Base-by-base conservation (phyloP, 2,329 filamentous ascomycete species). In the Fusarium coicis region DNA sequence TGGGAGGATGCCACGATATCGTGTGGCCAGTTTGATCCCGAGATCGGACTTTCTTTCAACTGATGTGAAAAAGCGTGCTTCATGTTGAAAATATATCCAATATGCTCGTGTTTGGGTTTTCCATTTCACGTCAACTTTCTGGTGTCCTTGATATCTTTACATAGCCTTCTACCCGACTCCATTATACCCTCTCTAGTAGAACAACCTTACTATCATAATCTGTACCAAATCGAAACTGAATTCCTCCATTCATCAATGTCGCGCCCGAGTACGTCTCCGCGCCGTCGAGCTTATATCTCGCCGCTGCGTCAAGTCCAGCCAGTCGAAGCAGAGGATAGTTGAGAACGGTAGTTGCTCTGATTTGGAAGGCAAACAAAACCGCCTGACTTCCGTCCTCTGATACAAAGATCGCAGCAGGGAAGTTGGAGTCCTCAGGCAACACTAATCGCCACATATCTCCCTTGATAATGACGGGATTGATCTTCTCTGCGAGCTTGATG, bases 301-400 rank as follows among this genome's bases (percentile, higher is more conserved):
- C 88, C 10, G 76, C 66, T 0, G 86, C 74, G 64, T 92, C 89
- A 60, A 92, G 76, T 0, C 90, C 90, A 70, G 89, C 85, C 42
- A 92, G 74, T 36, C 84, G 84, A 40, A 92, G 69, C 10, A 85
- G 84, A 0, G 90, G 88, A 12, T 84, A 80, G n/a, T 89, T 87
- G 74, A 90, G 88, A 4, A 88, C 79, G 16, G 81, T 82, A 1
- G 69, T 78, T 0, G 87, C 84, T 28, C 83, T 79, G 37, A 91
- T 83, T 80, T 92, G 90, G 80, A 91, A 92, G 4, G 85, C 87
- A 74, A 92, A 91, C 5, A 92, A 79, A 1, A 89, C 86, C 0
- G 85, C 87, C 62, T 86, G 70, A 10, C 64, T 77, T 5, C 82
- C 84, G 57, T 90, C 88, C 15, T 85, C 82, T 0, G 87, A 87